Evolutionary conservation across 2,329 filamentous ascomycete species (phyloP), one percentile per base, ranked within the genome.

Genomic region (Hypoxylon sp.): DNA sequence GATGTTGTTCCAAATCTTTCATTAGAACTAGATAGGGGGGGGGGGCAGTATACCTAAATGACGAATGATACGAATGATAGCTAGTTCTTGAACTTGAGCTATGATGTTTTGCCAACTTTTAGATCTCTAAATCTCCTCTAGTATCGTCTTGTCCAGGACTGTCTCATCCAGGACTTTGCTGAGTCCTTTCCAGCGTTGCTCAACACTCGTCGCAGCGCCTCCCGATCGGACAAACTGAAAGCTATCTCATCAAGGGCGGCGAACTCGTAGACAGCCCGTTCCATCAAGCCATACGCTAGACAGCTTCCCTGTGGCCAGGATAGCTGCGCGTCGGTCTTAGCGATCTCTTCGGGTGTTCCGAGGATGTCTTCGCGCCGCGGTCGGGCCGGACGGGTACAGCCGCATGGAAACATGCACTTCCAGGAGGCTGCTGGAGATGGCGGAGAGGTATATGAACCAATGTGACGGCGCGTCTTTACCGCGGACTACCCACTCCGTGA

Each of bases 261-360:
- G 26, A 62, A 62, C 34, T 59, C 44, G 11, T 64, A 67, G 20
- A 64, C 57, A 24, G 41, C 41, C 22, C 50, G 57, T 17, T 67
- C 57, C 55, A 62, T 56, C 47, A 47, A n/a, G 3, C 17, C 54
- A 50, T 47, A 64, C 5, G 64, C 15, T 11, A 50, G 2, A 28
- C 61, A 64, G 22, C 41, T 59, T 15, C 20, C 54, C 49, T 62
- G 53, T 28, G 44, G 49, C 56, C 56, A 64, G 54, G 61, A 58
- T n/a, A 61, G 24, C 30, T 39, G 56, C 44, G 61, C 37, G 15
- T 64, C 47, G 15, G 24, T 28, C 26, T 49, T 39, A 1, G 32
- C 47, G 19, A 62, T 46, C 17, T 64, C 49, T 17, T 59, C 60
- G 1, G 57, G 57, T 2, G 57, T 37, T 2, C 57, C 58, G 2